Evolutionary conservation across 768 basidiomycete genomes (phyloP).

Genomic region (Dioszegia crocea): DNA sequence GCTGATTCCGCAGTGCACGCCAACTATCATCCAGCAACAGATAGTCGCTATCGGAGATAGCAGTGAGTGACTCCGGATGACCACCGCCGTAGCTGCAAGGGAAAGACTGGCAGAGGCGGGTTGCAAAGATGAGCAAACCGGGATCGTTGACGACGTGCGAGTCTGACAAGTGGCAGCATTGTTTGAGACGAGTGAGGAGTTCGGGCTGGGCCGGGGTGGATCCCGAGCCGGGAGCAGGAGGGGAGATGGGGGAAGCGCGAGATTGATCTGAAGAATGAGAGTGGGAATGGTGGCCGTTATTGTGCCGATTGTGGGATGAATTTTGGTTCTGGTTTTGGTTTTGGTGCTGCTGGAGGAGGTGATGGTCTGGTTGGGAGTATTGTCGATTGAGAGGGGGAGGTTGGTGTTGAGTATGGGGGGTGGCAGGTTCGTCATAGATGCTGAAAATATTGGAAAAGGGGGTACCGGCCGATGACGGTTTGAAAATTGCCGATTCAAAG

Average conservation of each 20-base stretch:
- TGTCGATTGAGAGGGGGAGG: neutral
- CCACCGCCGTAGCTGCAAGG: slow-evolving; percentile 35
- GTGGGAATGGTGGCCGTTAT: neutral
- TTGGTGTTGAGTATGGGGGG: neutral
- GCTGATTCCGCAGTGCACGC: slow-evolving; percentile 29
- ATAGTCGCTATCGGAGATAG: slow-evolving; percentile 24
- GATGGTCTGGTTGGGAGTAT: neutral
- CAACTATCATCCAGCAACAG: slow-evolving; percentile 43
- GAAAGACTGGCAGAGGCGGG: slow-evolving; percentile 44
- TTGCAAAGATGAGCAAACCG: slow-evolving; percentile 46
- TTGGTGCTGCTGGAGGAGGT: neutral
- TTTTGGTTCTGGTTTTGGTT: neutral
- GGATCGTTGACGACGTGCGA: slow-evolving; percentile 47
- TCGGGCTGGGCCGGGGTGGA: slow-evolving; percentile 31
- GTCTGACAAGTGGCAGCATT: slow-evolving; percentile 47
- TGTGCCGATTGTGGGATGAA: neutral
- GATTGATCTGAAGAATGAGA: neutral
- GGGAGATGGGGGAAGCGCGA: slow-evolving; percentile 10
- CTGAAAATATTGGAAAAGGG: slow-evolving; percentile 26
- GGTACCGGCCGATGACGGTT: slow-evolving; percentile 6
- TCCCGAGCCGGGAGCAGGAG: neutral
- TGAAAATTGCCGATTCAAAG: slow-evolving; percentile 12
- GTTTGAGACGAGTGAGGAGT: slow-evolving; percentile 43
- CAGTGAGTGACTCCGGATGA: slow-evolving; percentile 24
- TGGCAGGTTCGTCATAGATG: slow-evolving; percentile 20